Percentiles rank a stretch among this genome's conserved stretches.
Evolutionary conservation across 2,329 filamentous ascomycete species (phyloP).

Genomic region (Apiospora arundinis): DNA sequence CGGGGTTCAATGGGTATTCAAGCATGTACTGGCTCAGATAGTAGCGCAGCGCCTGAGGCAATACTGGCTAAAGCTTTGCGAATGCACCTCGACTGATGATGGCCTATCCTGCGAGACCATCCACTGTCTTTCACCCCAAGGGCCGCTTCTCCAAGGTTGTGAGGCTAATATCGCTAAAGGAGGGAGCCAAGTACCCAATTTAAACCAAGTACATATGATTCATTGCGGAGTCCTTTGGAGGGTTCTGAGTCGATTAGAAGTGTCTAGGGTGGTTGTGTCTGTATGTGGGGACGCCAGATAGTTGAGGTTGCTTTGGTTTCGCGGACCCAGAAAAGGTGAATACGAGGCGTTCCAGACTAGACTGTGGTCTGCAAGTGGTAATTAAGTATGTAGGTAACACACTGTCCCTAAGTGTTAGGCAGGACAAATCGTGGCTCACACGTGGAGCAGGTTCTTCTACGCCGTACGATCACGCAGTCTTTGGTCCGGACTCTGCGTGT

Average conservation of each 20-base stretch:
- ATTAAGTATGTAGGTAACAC: background rate
- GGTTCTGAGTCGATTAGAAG: too few relatives aligned
- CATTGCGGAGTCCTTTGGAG: slow-evolving; percentile 9
- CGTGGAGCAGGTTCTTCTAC: background rate
- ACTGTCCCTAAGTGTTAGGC: background rate
- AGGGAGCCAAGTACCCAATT: background rate
- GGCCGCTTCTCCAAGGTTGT: background rate
- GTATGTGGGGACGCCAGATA: too few relatives aligned
- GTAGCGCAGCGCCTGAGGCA: background rate
- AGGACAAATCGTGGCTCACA: slow-evolving; percentile 5
- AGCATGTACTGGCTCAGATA: background rate
- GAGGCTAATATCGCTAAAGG: background rate
- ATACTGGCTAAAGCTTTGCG: background rate
- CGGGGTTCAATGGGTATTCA: background rate
- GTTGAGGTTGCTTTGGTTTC: too few relatives aligned
- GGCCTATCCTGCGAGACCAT: background rate
- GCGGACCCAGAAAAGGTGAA: too few relatives aligned
- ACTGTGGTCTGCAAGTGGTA: background rate
- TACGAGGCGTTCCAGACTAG: slow-evolving; percentile 1
- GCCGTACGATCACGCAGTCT: too few relatives aligned
- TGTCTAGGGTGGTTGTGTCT: too few relatives aligned
- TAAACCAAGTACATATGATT: background rate
- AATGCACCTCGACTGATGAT: slow-evolving; percentile 7
- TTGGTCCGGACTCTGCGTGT: too few relatives aligned
- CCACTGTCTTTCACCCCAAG: background rate